phyloP scores from a whole-genome alignment of 768 basidiomycete genomes.

The Mycena indigotica region DNA sequence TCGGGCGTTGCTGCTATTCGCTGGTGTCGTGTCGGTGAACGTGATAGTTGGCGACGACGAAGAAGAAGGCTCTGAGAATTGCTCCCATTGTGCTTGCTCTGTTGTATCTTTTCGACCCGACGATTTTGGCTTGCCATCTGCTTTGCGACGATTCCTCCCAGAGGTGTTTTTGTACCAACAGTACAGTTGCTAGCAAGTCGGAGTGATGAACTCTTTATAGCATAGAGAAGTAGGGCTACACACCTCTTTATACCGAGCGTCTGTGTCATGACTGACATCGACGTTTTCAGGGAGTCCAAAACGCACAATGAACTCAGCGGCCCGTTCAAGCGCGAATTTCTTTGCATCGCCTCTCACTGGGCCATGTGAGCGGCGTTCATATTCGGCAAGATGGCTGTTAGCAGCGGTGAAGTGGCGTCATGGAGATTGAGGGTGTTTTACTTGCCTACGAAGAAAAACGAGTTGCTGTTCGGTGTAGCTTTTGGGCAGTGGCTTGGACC shows the following conservation, averaged over 20 bases:
- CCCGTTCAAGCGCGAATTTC: constrained; percentile 65
- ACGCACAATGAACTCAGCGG: constrained; percentile 58
- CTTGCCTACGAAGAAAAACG: constrained; percentile 13
- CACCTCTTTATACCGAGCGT: constrained; percentile 65
- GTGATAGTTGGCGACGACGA: neutral
- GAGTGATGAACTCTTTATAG: too few relatives aligned
- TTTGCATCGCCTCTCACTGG: constrained; percentile 69
- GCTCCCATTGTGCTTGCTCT: neutral
- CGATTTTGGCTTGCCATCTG: neutral
- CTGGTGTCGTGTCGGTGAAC: constrained; percentile 10
- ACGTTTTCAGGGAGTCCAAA: constrained; percentile 63
- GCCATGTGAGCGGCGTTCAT: constrained; percentile 60
- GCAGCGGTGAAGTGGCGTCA: constrained; percentile 11
- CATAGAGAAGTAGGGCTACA: too few relatives aligned
- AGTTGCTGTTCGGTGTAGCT: constrained; percentile 18
- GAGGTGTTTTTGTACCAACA: constrained; percentile 44
- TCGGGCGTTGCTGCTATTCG: constrained; percentile 13
- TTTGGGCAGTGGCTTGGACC: constrained; percentile 11
- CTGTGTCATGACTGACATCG: constrained; percentile 56
- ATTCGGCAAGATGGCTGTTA: constrained; percentile 51
- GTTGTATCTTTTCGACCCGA: neutral
- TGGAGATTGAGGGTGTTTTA: neutral
- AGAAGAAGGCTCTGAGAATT: neutral
- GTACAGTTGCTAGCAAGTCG: constrained; percentile 71
- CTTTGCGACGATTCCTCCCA: neutral